Evolutionary conservation across 331 rosid species (phyloP).

Genomic region (Arachis monticola): DNA sequence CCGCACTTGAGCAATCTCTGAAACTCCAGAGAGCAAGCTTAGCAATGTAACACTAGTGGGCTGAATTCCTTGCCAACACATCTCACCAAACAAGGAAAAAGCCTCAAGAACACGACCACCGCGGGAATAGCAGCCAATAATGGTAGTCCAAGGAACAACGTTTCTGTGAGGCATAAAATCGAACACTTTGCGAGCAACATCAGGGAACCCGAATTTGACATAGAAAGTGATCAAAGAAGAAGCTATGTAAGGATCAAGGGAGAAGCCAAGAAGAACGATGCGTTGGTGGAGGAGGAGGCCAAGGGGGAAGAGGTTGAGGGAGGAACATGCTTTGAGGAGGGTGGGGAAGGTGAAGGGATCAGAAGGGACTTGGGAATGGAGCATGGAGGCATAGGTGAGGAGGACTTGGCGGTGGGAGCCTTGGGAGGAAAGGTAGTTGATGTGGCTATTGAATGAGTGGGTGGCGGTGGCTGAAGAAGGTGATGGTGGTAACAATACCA

Average conservation of each 20-base stretch:
- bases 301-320: slow-evolving; percentile 46
- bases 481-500: slow-evolving; percentile 16
- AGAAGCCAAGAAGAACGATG: slow-evolving; percentile 56
- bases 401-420: slow-evolving; percentile 71
- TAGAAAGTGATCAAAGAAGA: slow-evolving; percentile 76
- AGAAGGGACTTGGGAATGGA: slow-evolving; percentile 51
- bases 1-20: slow-evolving; percentile 53
- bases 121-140: slow-evolving; percentile 79
- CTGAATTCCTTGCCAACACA: slow-evolving; percentile 63
- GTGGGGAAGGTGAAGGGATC: slow-evolving; percentile 84
- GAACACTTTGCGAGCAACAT: slow-evolving; percentile 67
- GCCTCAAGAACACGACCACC: slow-evolving; percentile 45
- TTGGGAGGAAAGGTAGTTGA: slow-evolving; percentile 74
- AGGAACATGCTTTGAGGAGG: slow-evolving; percentile 86
- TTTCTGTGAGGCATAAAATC: slow-evolving; percentile 75
- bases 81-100: slow-evolving; percentile 56
- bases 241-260: slow-evolving; percentile 66
- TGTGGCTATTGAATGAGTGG: slow-evolving; percentile 61
- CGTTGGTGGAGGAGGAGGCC: slow-evolving; percentile 72
- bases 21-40: slow-evolving; percentile 62
- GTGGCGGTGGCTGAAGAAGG: slow-evolving; percentile 43
- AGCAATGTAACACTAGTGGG: slow-evolving; percentile 75
- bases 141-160: slow-evolving; percentile 91
- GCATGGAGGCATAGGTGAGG: slow-evolving; percentile 61
- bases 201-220: slow-evolving; percentile 51